phyloP scores from a whole-genome alignment of 2,329 filamentous ascomycete species.

The Cercospora zeina region DNA sequence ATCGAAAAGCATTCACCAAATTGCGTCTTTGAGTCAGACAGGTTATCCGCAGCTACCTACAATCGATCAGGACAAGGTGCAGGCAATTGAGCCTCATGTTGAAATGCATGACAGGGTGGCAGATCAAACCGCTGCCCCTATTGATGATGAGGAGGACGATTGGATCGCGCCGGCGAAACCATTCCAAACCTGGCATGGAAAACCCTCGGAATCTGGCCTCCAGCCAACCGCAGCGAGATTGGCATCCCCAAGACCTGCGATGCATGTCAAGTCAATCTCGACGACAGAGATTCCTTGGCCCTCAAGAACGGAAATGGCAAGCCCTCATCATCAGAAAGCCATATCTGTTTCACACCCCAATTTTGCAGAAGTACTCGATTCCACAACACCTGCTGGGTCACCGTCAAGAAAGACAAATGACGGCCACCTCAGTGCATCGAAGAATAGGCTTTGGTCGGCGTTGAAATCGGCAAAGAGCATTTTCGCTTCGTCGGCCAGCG shows the following conservation, averaged over 20 bases:
- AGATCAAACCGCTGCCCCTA: constrained; percentile 30
- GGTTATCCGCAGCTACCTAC: constrained; percentile 46
- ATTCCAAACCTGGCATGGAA: constrained; percentile 20
- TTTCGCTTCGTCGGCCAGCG: constrained; percentile 70
- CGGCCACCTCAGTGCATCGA: constrained; percentile 85
- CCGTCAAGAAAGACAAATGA: constrained; percentile 61
- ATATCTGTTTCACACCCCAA: constrained; percentile 48
- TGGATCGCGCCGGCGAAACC: constrained; percentile 57
- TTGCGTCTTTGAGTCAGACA: constrained; percentile 38
- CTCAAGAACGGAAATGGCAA: constrained; percentile 42
- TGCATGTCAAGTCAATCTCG: constrained; percentile 43
- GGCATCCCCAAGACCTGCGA: constrained; percentile 44
- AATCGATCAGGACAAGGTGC: constrained; percentile 23
- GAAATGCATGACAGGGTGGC: constrained; percentile 14
- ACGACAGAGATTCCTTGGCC: constrained; percentile 49
- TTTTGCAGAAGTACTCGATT: constrained; percentile 39
- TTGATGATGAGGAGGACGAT: constrained; percentile 56
- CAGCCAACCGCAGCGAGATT: constrained; percentile 20
- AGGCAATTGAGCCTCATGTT: constrained; percentile 16
- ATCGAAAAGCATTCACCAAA: constrained; percentile 44
- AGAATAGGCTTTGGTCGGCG: constrained; percentile 88
- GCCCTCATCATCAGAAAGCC: constrained; percentile 57
- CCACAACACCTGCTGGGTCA: constrained; percentile 60
- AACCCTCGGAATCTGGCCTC: constrained; percentile 19
- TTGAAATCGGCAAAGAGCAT: constrained; percentile 84